phyloP scores from a whole-genome alignment of 305 asterid genomes.

The Lippia alba region DNA sequence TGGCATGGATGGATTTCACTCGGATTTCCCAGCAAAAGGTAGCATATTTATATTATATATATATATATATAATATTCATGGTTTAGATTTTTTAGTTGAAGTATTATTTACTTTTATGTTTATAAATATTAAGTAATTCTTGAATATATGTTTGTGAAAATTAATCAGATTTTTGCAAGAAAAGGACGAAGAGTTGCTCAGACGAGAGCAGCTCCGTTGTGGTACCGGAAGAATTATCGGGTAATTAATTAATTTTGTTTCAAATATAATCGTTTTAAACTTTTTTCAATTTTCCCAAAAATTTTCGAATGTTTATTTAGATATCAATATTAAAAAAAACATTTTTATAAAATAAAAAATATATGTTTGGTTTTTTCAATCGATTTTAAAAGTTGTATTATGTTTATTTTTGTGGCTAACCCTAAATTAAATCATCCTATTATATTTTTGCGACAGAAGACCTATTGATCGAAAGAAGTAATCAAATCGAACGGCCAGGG shows the following conservation, averaged over 20 bases:
- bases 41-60: not conserved
- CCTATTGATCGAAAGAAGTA: slow-evolving; percentile 54
- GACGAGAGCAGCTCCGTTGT: slow-evolving; percentile 62
- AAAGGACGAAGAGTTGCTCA: slow-evolving; percentile 62
- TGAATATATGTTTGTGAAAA: not conserved
- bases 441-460: slow-evolving; percentile 45
- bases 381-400: too few relatives aligned
- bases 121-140: not conserved
- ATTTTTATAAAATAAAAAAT: too few relatives aligned
- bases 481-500: slow-evolving; percentile 51
- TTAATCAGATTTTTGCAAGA: slow-evolving; percentile 38
- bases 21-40: slow-evolving; percentile 60
- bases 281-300: too few relatives aligned
- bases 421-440: not conserved
- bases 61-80: too few relatives aligned
- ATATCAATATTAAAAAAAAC: too few relatives aligned
- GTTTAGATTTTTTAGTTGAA: not conserved
- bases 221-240: slow-evolving; percentile 78
- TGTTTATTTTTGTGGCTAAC: slow-evolving; percentile 30
- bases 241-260: slow-evolving; percentile 35
- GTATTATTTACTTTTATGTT: not conserved
- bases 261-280: not conserved
- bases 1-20: slow-evolving; percentile 59
- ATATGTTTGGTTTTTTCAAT: too few relatives aligned
- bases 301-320: too few relatives aligned